phyloP scores from a whole-genome alignment of 2,329 filamentous ascomycete genomes.

The Xylaria sp. region DNA sequence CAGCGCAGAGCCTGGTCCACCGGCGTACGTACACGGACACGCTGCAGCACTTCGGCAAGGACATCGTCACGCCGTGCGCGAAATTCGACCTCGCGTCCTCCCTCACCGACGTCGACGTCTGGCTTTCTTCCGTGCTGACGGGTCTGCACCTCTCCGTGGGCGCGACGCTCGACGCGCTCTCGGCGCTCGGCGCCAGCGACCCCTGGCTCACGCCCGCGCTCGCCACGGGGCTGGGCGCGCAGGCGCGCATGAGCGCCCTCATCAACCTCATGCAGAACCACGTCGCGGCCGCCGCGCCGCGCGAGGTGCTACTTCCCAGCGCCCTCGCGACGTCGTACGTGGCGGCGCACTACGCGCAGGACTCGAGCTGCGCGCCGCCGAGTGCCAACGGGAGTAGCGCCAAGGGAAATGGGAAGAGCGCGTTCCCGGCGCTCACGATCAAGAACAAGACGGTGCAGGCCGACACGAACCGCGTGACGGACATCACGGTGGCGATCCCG shows the following conservation, averaged over 20 bases:
- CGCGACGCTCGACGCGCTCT: slow-evolving; percentile 47
- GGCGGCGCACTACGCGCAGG: slow-evolving; percentile 46
- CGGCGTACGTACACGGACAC: slow-evolving; percentile 50
- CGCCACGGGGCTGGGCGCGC: slow-evolving; percentile 50
- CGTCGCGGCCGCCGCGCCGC: slow-evolving; percentile 48
- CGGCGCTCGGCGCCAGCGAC: slow-evolving; percentile 47
- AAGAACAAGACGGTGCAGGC: slow-evolving; percentile 30
- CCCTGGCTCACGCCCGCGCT: slow-evolving; percentile 51
- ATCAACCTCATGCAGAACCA: slow-evolving; percentile 56
- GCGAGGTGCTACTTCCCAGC: slow-evolving; percentile 51
- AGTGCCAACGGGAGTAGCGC: not conserved
- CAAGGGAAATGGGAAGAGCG: not conserved
- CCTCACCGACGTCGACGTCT: slow-evolving; percentile 45
- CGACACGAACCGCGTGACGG: slow-evolving; percentile 37
- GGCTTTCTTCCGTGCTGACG: slow-evolving; percentile 43
- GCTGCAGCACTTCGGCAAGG: slow-evolving; percentile 50
- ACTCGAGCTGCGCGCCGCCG: slow-evolving; percentile 41
- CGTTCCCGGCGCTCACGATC: slow-evolving; percentile 45
- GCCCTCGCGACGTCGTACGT: slow-evolving; percentile 49
- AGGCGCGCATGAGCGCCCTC: slow-evolving; percentile 51
- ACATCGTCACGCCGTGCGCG: slow-evolving; percentile 44
- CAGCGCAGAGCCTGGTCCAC: slow-evolving; percentile 53
- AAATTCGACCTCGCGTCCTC: slow-evolving; percentile 41
- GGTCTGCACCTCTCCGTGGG: slow-evolving; percentile 49
- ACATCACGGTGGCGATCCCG: slow-evolving; percentile 43